Percentiles rank a stretch among this genome's conserved stretches.
These are phyloP conservation scores for Exophiala aquamarina DNA, from an alignment of 2,329 filamentous ascomycete species.

Conservation along the genomic window DNA sequence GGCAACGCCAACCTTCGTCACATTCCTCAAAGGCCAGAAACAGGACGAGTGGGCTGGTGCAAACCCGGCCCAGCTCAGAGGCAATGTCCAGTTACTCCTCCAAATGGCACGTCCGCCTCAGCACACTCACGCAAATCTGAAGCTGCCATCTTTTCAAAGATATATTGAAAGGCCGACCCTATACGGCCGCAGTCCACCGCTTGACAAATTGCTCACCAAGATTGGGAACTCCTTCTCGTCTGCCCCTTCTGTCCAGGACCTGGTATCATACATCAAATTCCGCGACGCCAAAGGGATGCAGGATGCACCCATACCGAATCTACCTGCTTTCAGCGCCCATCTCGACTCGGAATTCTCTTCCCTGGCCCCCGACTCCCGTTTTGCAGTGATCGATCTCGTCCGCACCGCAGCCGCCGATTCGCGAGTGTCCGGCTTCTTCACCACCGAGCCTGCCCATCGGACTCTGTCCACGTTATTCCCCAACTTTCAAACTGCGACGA, in stretches of 20 bases:
- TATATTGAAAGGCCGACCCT: conserved; percentile 66
- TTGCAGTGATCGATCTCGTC: conserved; percentile 82
- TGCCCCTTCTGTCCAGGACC: conserved; percentile 59
- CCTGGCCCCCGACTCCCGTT: conserved; percentile 66
- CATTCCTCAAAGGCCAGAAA: conserved; percentile 73
- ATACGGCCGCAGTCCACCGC: conserved; percentile 76
- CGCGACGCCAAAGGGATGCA: conserved; percentile 50
- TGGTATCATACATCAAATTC: conserved; percentile 70
- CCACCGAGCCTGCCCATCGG: conserved; percentile 67
- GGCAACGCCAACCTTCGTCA: conserved; percentile 86
- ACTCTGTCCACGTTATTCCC: conserved; percentile 62
- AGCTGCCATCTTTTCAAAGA: conserved; percentile 68
- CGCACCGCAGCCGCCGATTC: conserved; percentile 74
- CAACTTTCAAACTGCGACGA: conserved; percentile 36
- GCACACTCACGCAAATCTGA: conserved; percentile 73
- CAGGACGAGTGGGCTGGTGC: conserved; percentile 80
- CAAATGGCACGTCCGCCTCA: conserved; percentile 68
- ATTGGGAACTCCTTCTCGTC: conserved; percentile 62
- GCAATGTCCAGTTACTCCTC: conserved; percentile 71
- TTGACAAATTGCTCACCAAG: conserved; percentile 78
- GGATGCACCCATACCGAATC: conserved; percentile 69
- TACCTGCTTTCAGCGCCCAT: conserved; percentile 64
- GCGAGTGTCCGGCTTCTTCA: conserved; percentile 77
- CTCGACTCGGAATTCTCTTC: conserved; percentile 56
- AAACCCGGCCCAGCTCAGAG: conserved; percentile 65